Percentiles rank a stretch among this genome's conserved stretches.
Evolutionary conservation across 2,329 filamentous ascomycete species (phyloP).

Genomic region (Bipolaris zeicola): DNA sequence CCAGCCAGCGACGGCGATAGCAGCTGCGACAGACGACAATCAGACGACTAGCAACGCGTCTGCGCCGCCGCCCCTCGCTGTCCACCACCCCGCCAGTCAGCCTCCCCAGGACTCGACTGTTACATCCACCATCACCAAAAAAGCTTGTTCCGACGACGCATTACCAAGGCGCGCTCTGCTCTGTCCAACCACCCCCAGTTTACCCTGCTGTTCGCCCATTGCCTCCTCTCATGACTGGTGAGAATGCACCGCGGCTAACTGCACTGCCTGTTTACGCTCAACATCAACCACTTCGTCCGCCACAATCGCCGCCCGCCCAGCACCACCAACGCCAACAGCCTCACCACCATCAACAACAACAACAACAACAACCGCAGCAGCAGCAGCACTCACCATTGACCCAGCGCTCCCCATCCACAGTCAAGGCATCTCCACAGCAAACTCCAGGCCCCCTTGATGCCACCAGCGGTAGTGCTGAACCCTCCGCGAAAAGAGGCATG

Average conservation of each 20-base stretch:
- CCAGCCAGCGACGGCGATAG: background rate
- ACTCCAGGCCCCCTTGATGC: slow-evolving; percentile 32
- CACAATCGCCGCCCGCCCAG: slow-evolving; percentile 24
- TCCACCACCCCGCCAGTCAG: background rate
- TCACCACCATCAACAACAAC: background rate
- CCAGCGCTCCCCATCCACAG: slow-evolving; percentile 36
- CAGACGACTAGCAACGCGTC: background rate
- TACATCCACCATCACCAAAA: background rate
- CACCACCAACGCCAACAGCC: background rate
- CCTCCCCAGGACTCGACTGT: background rate
- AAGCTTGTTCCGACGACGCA: background rate
- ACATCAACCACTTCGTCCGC: slow-evolving; percentile 24
- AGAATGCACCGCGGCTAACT: slow-evolving; percentile 31
- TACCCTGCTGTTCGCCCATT: slow-evolving; percentile 33
- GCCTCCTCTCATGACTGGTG: slow-evolving; percentile 21
- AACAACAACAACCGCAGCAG: slow-evolving; percentile 30
- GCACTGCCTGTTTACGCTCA: slow-evolving; percentile 19
- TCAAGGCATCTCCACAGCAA: slow-evolving; percentile 37
- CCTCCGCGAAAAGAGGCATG: slow-evolving; percentile 54
- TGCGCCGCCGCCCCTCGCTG: background rate
- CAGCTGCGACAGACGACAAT: background rate
- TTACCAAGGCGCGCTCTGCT: slow-evolving; percentile 38
- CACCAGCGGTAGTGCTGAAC: slow-evolving; percentile 27
- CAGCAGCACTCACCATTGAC: slow-evolving; percentile 28
- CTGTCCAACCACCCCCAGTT: slow-evolving; percentile 17